Percentiles rank a stretch among this genome's conserved stretches.
These are phyloP conservation scores for Aspergillus cristatus DNA, from an alignment of 495 filamentous ascomycete species.

Conservation along the genomic window DNA sequence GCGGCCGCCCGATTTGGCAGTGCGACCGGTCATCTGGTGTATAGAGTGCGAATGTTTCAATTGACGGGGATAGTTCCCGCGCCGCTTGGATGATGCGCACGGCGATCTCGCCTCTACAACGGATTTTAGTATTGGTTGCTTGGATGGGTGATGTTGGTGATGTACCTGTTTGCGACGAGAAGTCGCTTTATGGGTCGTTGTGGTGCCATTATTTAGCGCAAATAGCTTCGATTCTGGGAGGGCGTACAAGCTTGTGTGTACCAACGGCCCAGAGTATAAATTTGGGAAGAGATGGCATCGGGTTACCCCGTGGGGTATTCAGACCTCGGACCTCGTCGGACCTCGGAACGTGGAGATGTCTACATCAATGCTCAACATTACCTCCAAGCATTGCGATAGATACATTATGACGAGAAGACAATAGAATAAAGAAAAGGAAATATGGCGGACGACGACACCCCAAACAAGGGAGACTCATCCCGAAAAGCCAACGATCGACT, in stretches of 20 bases:
- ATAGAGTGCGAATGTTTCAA: constrained; percentile 46
- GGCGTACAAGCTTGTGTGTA: too few species aligned
- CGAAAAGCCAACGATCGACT: constrained; percentile 24
- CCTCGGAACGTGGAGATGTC: too few species aligned
- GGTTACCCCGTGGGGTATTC: constrained; percentile 2
- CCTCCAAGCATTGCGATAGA: background rate
- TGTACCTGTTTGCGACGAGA: constrained; percentile 49
- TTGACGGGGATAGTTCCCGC: constrained; percentile 36
- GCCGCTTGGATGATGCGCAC: constrained; percentile 48
- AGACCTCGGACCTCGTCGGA: constrained; percentile 14
- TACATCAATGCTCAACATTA: too few species aligned
- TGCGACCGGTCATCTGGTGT: constrained; percentile 46
- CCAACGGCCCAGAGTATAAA: too few species aligned
- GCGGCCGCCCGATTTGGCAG: constrained; percentile 34
- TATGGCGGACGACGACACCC: constrained; percentile 11
- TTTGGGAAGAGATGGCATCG: constrained; percentile 6
- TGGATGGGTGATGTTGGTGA: background rate
- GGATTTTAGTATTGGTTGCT: constrained; percentile 5
- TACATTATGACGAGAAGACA: background rate
- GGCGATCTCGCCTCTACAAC: constrained; percentile 50
- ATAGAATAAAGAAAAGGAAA: constrained; percentile 6
- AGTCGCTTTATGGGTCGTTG: constrained; percentile 39
- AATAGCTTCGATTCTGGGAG: too few species aligned
- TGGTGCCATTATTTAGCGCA: too few species aligned
- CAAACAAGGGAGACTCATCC: constrained; percentile 5